These are phyloP conservation scores for Aeschynomene evenia DNA, from an alignment of 306 rosid species.

Conservation along the genomic window DNA sequence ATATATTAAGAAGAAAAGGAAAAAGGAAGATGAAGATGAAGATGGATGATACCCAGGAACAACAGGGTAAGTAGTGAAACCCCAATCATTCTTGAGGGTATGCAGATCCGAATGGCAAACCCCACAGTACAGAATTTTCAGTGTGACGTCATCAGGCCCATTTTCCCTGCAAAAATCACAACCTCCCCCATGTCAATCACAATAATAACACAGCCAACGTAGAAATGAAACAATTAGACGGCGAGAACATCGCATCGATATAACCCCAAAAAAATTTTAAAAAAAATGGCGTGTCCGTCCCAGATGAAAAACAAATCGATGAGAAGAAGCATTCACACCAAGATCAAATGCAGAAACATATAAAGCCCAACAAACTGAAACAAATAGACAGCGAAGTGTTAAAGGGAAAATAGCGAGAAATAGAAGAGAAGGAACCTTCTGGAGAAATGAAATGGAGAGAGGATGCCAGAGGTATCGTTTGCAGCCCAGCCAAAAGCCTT, in stretches of 20 bases:
- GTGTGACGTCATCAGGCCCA: constrained; percentile 65
- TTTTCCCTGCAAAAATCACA: constrained; percentile 59
- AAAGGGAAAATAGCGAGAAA: not conserved
- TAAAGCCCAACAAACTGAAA: no score
- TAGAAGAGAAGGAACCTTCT: constrained; percentile 37
- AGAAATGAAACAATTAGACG: not conserved
- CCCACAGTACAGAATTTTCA: constrained; percentile 76
- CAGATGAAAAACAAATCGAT: not conserved
- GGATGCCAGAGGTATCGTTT: constrained; percentile 41
- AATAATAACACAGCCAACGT: not conserved
- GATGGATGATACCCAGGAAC: constrained; percentile 86
- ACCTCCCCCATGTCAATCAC: not conserved
- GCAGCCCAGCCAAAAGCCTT: constrained; percentile 59
- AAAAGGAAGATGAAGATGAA: no score
- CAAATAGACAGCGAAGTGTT: no score
- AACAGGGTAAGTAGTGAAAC: constrained; percentile 69
- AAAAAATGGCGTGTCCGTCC: not conserved
- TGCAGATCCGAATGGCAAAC: constrained; percentile 96
- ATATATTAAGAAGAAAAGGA: not conserved
- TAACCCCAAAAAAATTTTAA: no score
- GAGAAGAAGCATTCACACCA: not conserved
- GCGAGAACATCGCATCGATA: not conserved
- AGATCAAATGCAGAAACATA: not conserved
- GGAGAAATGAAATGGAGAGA: constrained; percentile 53
- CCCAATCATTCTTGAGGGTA: constrained; percentile 72